Evolutionary conservation across 2,329 filamentous ascomycete species (phyloP), one percentile per base, ranked within the genome.

Genomic region (Exophiala oligosperma): DNA sequence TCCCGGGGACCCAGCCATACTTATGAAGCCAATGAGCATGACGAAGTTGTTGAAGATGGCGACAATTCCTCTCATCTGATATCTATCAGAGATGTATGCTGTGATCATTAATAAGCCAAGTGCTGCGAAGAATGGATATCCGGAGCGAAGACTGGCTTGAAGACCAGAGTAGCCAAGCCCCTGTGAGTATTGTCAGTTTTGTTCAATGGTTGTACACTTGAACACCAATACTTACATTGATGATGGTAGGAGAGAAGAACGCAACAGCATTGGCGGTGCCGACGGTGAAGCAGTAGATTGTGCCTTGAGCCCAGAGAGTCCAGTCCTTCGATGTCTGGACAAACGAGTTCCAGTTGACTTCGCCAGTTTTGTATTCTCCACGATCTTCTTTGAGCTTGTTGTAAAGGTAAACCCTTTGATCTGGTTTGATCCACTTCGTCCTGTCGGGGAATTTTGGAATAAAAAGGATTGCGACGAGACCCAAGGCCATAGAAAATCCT

Each of bases 351-450:
- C 43, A 50, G n/a, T n/a, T 17, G 12, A 58, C 43, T 24, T 43
- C 35, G 6, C 21, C 50, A 26, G 56, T 58, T 38, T 58, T 51
- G 26, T 54, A 54, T 12, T 58, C 50, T 28, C 56, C 56, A 12
- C 51, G 56, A 17, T 58, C 56, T 21, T 37, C 23, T 21, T 58
- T 35, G 24, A 58, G 51, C 17, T 58, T 54, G 49, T 28, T 41
- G 35, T 49, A 54, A n/a, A 58, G 44, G 26, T 54, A 54, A 8
- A 43, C 11, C 46, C 51, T 40, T 28, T 58, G 37, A 23, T 49
- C 43, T 41, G 49, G 55, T 14, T 58, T 58, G 50, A 58, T 49
- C 50, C 50, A 58, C 44, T 58, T 58, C n/a, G 56, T 46, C 21
- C 46, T 24, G 28, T 58, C 56, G 4, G 56, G 56, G n/a, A 58